Evolutionary conservation across 306 rosid genomes (phyloP).

Genomic region (Sindora glabra): DNA sequence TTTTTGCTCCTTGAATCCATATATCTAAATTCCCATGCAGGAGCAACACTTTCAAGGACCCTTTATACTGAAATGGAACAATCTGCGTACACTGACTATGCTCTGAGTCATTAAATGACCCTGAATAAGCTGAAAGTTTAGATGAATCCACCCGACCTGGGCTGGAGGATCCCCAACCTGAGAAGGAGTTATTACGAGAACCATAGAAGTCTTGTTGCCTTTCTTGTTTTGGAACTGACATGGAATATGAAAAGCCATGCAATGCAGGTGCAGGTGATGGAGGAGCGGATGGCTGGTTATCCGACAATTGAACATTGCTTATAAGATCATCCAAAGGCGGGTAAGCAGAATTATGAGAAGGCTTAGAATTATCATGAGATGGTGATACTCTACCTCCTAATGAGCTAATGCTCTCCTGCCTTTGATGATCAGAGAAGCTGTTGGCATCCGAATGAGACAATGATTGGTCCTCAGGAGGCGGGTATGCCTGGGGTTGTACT

Average conservation of each 20-base stretch:
- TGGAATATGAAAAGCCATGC: constrained; percentile 20
- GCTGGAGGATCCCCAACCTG: constrained; percentile 29
- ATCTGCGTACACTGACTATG: constrained; percentile 49
- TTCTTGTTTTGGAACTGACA: constrained; percentile 30
- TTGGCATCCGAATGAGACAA: constrained; percentile 12
- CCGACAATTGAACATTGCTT: constrained; percentile 43
- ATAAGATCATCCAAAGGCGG: constrained; percentile 58
- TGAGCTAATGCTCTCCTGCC: constrained; percentile 16
- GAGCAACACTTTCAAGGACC: constrained; percentile 66
- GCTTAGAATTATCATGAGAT: constrained; percentile 5
- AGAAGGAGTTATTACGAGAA: constrained; percentile 34
- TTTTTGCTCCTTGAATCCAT: constrained; percentile 54
- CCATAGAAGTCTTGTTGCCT: constrained; percentile 39
- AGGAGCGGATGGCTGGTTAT: constrained; percentile 37
- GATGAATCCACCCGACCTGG: constrained; percentile 20
- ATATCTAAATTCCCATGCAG: constrained; percentile 90
- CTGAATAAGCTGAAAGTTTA: constrained; percentile 22
- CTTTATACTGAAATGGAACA: constrained; percentile 54
- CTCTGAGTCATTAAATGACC: constrained; percentile 47
- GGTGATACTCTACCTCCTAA: constrained; percentile 10
- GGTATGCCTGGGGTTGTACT: constrained; percentile 26
- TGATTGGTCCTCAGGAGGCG: constrained; percentile 19
- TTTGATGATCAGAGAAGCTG: constrained; percentile 30
- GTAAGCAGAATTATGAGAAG: constrained; percentile 36
- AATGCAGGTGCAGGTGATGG: constrained; percentile 36